Evolutionary conservation across 768 basidiomycete species (phyloP), one percentile per base, ranked within the genome.

Genomic region (Xerocomellus intermedius): DNA sequence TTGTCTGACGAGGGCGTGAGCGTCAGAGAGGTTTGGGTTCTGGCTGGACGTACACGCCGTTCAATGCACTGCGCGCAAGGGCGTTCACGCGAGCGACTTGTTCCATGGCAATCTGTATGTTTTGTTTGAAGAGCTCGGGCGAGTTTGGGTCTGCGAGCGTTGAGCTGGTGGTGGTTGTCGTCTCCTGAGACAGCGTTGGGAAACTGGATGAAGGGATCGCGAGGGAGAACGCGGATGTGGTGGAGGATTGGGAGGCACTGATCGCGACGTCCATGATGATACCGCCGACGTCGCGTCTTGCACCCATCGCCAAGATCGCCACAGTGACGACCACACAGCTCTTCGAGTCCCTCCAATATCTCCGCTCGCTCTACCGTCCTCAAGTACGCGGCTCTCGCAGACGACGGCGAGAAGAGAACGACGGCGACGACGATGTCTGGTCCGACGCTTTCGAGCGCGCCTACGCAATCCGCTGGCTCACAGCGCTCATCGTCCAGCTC

Each of bases 391-490:
- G 85, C 9, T 82, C 81, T 21, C 77, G 79, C 19, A 75, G 82
- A 21, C 74, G 73, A 52, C 57, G 48, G 17, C 13, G 32, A n/a
- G 39, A 16, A 9, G 22, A 39, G 16, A 21, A 50, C 48, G 42
- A 44, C 42, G n/a, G n/a, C n/a, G 39, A 47, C 41, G 48, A 47
- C 41, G 49, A 67, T 21, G 57, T 83, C 22, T 77, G 79, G 42
- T 69, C 71, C 0, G 90, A 94, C 64, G 51, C 74, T 1, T 93
- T 87, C 66, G 92, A 94, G 69, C 80, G 86, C 9, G 67, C 79
- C 1, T 84, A 85, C 50, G 78, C 85, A 0, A 78, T 91, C 4
- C 81, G 79, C 54, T 95, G 92, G 92, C 76, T 94, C 14, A 88
- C 82, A 5, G 74, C 80, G 3, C 77, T 94, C 46, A 72, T 93